These are phyloP conservation scores for Porcisia deanei DNA, from an alignment of 208 protist species.

Conservation along the genomic window DNA sequence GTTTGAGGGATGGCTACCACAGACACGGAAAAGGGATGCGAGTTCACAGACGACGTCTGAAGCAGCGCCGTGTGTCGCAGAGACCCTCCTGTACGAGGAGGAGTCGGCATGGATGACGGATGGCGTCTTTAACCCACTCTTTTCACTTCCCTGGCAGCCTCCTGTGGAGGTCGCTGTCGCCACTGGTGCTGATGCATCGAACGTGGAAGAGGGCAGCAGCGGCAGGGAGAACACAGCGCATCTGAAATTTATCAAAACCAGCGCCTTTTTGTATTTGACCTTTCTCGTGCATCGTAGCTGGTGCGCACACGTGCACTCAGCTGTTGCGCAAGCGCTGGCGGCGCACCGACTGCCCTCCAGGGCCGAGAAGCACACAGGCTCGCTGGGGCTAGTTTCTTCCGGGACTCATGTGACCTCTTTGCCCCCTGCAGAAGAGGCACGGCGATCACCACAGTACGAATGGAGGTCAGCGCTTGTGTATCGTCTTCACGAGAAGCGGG, in stretches of 20 bases:
- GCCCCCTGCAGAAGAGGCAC: constrained; percentile 11
- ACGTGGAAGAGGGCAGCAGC: background rate
- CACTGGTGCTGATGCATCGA: background rate
- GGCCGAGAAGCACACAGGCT: background rate
- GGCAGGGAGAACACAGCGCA: background rate
- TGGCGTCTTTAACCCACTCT: constrained; percentile 3
- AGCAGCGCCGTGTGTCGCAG: background rate
- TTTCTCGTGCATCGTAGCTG: constrained; percentile 32
- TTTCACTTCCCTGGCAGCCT: background rate
- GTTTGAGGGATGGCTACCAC: background rate
- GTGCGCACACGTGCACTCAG: constrained; percentile 17
- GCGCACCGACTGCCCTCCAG: background rate
- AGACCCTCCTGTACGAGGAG: constrained; percentile 1
- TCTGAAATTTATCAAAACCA: constrained; percentile 18
- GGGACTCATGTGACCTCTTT: constrained; percentile 10
- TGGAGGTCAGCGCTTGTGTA: constrained; percentile 25
- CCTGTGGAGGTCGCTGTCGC: background rate
- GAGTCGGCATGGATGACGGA: constrained; percentile 9
- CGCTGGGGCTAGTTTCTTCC: background rate
- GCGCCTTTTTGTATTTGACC: constrained; percentile 28
- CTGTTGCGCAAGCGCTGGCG: constrained; percentile 1
- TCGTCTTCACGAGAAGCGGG: background rate
- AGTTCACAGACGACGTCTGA: too few species aligned
- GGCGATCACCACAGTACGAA: constrained; percentile 24
- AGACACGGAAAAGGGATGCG: background rate